Base-by-base conservation (phyloP, 768 basidiomycete species). In the Leccinum subgranulosum region DNA sequence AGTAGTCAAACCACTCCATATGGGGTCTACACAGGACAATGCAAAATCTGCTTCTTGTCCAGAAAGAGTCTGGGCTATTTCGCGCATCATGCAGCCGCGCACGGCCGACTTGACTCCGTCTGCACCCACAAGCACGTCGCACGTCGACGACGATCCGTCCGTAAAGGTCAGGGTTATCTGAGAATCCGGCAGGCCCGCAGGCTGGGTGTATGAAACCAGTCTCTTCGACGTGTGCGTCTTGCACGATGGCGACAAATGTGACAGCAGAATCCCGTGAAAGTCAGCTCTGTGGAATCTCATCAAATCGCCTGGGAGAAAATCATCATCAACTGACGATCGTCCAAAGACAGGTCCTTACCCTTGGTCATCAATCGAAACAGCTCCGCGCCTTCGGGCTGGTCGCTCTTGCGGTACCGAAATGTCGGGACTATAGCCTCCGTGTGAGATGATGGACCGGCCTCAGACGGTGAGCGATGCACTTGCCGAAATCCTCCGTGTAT, bases 81-180 rank as follows among this genome's bases (percentile, higher is more conserved):
- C 70, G 1, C 61, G 58, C 57, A 77, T 74, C 62, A 85, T 64
- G 45, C 49, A 51, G 8, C 61, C 59, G 19, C 79, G 74, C n/a
- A 74, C 81, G 55, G 74, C 75, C 28, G 85, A 87, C 70, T 82
- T 83, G 57, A 88, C 58, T 5, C 86, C 86, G 60, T 88, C 87
- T 17, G 85, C 86, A 39, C 86, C 87, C 53, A 88, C 70, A 27
- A 90, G 80, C 12, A 88, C 66, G 65, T 90, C 87, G 64, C 85
- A 88, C 27, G 76, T 74, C 4, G 83, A 75, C 11, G 73, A 77
- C 10, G 84, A 75, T 39, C 84, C 86, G 62, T 90, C 88, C 59
- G 81, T 74, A 65, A 90, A 90, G 21, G 74, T 64, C 56, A 90
- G 71, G 27, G 70, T 75, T 60, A 86, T 77, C 1, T 56, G 60